These are phyloP conservation scores for Fraxinus americana DNA, from an alignment of 257 asterid species.

Conservation along the genomic window DNA sequence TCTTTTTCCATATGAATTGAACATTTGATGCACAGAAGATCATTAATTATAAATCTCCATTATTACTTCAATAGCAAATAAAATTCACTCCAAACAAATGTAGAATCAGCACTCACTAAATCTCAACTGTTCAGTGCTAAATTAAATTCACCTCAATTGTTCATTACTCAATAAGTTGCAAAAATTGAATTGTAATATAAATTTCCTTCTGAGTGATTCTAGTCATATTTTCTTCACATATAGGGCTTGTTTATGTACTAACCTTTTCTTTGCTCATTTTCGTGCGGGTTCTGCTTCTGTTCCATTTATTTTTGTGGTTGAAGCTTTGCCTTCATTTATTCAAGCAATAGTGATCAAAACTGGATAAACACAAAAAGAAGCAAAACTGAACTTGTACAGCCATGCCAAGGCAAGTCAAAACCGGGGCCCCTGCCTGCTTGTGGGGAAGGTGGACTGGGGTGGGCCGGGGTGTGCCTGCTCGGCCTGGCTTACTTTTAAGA, in stretches of 20 bases:
- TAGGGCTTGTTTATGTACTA: background rate
- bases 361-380: conserved; percentile 71
- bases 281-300: conserved; percentile 65
- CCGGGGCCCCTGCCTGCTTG: background rate
- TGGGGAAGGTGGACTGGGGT: background rate
- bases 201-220: too few relatives aligned
- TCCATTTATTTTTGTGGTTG: conserved; percentile 85
- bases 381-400: conserved; percentile 32
- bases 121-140: too few relatives aligned
- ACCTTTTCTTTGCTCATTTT: conserved; percentile 9
- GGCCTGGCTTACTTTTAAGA: background rate
- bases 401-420: background rate
- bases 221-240: too few relatives aligned
- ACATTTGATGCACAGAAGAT: too few relatives aligned
- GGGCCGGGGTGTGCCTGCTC: background rate
- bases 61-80: too few relatives aligned
- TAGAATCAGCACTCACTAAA: too few relatives aligned
- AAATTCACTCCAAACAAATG: too few relatives aligned
- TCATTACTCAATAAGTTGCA: too few relatives aligned
- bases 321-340: conserved; percentile 87
- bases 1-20: too few relatives aligned
- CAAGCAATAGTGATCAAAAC: conserved; percentile 78
- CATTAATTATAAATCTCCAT: too few relatives aligned
- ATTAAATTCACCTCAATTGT: too few relatives aligned
- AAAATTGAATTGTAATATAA: too few relatives aligned